phyloP scores from a whole-genome alignment of 2,329 filamentous ascomycete species.

The Clonostachys sp. region DNA sequence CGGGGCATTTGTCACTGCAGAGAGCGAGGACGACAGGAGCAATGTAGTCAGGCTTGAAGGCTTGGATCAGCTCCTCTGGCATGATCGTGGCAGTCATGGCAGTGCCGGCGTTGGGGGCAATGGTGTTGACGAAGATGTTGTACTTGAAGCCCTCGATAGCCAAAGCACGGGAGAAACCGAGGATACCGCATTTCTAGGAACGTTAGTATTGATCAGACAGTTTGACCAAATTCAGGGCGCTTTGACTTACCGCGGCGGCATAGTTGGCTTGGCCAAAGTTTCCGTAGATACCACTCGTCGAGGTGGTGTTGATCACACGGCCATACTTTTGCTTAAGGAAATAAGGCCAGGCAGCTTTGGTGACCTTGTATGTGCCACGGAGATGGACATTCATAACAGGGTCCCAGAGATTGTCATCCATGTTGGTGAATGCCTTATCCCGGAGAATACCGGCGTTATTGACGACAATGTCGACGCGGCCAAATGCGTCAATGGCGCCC shows the following conservation, averaged over 20 bases:
- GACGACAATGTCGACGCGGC: slow-evolving; percentile 89
- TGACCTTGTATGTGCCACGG: slow-evolving; percentile 91
- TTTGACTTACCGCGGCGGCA: slow-evolving; percentile 67
- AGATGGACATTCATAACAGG: slow-evolving; percentile 89
- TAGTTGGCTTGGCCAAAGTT: slow-evolving; percentile 99
- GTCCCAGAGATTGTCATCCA: slow-evolving; percentile 93
- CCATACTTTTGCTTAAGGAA: slow-evolving; percentile 99
- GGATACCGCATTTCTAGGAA: slow-evolving; percentile 79
- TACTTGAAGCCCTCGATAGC: slow-evolving; percentile 93
- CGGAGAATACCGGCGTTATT: slow-evolving; percentile 98
- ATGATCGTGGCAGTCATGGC: slow-evolving; percentile 91
- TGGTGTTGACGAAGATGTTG: slow-evolving; percentile 98
- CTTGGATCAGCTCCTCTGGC: slow-evolving; percentile 96
- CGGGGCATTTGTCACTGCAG: slow-evolving; percentile 78
- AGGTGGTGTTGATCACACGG: slow-evolving; percentile 93
- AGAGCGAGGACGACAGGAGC: slow-evolving; percentile 88
- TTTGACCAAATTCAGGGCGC: neutral
- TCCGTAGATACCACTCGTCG: slow-evolving; percentile 95
- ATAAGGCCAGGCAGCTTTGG: slow-evolving; percentile 96
- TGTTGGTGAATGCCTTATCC: slow-evolving; percentile 97
- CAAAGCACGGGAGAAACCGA: slow-evolving; percentile 90
- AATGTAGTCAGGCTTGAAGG: slow-evolving; percentile 98
- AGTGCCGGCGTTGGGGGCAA: slow-evolving; percentile 95
- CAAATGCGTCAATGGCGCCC: slow-evolving; percentile 87
- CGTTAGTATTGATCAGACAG: slow-evolving; percentile 8